Evolutionary conservation across 768 basidiomycete genomes (phyloP).

Genomic region (Tricholoma furcatifolium): DNA sequence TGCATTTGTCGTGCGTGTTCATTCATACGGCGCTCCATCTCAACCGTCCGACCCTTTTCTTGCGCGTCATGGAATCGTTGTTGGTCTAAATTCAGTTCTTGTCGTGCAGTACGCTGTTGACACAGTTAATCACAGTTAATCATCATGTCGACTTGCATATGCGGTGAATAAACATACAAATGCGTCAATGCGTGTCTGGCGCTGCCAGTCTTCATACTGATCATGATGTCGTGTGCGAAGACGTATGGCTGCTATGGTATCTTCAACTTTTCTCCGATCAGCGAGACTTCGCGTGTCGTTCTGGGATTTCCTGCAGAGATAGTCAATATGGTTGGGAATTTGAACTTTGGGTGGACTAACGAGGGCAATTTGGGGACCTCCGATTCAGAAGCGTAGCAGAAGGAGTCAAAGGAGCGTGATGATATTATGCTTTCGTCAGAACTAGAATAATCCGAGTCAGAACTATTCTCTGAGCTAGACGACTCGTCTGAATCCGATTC

Average conservation of each 20-base stretch:
- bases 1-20: conserved; percentile 49
- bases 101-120: conserved; percentile 43
- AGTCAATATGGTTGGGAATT: conserved; percentile 1
- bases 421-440: conserved; percentile 29
- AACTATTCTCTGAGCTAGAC: conserved; percentile 26
- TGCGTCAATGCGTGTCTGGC: conserved; percentile 48
- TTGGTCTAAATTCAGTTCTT: conserved; percentile 34
- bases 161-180: conserved; percentile 36
- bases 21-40: conserved; percentile 33
- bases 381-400: conserved; percentile 42
- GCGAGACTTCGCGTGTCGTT: conserved; percentile 31
- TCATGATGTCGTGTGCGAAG: conserved; percentile 51
- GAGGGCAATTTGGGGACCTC: conserved; percentile 32
- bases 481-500: conserved; percentile 46
- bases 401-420: conserved; percentile 32
- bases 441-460: conserved; percentile 31
- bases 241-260: conserved; percentile 51
- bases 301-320: conserved; percentile 20
- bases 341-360: conserved; percentile 24
- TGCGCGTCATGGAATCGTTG: conserved; percentile 40
- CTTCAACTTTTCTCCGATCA: conserved; percentile 44
- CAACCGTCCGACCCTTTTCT: conserved; percentile 36
- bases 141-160: background rate
- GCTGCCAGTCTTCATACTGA: conserved; percentile 60
- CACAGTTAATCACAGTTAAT: background rate